Percentiles rank a stretch among this genome's conserved stretches.
These are phyloP conservation scores for Tubosaeta sp. DNA, from an alignment of 768 basidiomycete species.

Conservation along the genomic window DNA sequence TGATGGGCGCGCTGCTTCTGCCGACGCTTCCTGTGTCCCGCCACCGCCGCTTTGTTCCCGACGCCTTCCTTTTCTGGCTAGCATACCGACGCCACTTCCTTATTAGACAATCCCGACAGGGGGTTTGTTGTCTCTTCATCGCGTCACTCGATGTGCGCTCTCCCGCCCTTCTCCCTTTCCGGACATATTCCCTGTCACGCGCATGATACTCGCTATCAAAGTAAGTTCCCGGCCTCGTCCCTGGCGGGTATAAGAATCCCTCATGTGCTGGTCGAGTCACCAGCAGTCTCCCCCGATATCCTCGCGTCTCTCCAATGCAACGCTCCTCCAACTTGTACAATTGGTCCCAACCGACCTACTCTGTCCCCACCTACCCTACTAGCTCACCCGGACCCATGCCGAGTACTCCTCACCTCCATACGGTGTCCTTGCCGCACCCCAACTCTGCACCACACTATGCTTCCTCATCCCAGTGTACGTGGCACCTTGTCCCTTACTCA, in stretches of 20 bases:
- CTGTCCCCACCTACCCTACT: conserved; percentile 8
- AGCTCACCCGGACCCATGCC: conserved; percentile 21
- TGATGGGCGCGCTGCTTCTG: conserved; percentile 10
- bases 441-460: conserved; percentile 20
- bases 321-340: conserved; percentile 17
- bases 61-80: conserved; percentile 13
- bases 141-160: conserved; percentile 19
- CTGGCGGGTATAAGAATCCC: conserved; percentile 26
- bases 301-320: conserved; percentile 17
- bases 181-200: conserved; percentile 14
- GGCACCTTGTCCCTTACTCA: background rate
- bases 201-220: conserved; percentile 2
- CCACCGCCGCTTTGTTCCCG: conserved; percentile 22
- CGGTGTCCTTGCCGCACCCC: conserved; percentile 30
- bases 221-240: conserved; percentile 18
- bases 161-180: conserved; percentile 23
- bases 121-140: conserved; percentile 10
- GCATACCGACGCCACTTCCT: conserved; percentile 20
- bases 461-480: conserved; percentile 20
- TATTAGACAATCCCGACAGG: conserved; percentile 16
- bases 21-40: conserved; percentile 17
- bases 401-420: conserved; percentile 21
- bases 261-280: conserved; percentile 14
- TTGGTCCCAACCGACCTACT: conserved; percentile 16
- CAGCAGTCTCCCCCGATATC: conserved; percentile 9